Conservation (phyloP, 2,329 filamentous ascomycete species). For the Knufia petricola region DNA sequence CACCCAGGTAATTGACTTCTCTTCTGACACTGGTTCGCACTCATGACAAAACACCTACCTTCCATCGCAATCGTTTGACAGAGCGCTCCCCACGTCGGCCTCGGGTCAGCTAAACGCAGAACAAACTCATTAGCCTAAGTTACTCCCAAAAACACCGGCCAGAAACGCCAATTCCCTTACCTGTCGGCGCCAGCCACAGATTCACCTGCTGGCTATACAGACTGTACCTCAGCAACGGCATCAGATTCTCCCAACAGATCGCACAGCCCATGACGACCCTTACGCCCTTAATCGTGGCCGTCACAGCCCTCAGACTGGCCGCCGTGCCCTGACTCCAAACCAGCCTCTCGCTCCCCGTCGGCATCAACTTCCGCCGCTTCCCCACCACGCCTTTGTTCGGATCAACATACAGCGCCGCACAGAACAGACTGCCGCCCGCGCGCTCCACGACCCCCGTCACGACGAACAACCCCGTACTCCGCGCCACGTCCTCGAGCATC, state of each 20-base stretch:
- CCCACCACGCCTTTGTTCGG: constrained; percentile 63
- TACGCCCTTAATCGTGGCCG: constrained; percentile 67
- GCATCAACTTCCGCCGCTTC: constrained; percentile 88
- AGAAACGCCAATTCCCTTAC: too few relatives aligned
- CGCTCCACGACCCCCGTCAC: constrained; percentile 72
- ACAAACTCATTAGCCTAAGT: too few relatives aligned
- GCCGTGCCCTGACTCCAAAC: constrained; percentile 84
- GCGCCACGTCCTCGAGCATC: constrained; percentile 63
- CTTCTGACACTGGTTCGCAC: constrained; percentile 70
- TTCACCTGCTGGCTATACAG: constrained; percentile 88
- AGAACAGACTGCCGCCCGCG: constrained; percentile 74
- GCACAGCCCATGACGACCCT: constrained; percentile 73
- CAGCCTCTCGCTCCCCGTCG: constrained; percentile 72
- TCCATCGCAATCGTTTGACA: constrained; percentile 75
- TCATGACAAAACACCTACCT: constrained; percentile 75
- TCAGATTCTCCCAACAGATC: constrained; percentile 96
- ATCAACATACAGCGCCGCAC: constrained; percentile 71
- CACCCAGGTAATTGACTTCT: constrained; percentile 48
- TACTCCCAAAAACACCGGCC: too few relatives aligned
- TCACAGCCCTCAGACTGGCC: constrained; percentile 67
- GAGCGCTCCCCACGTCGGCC: constrained; percentile 73
- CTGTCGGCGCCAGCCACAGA: constrained; percentile 76
- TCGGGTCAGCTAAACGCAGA: constrained; percentile 54
- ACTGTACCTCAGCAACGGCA: constrained; percentile 75
- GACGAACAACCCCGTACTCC: constrained; percentile 70